phyloP scores from a whole-genome alignment of 768 basidiomycete species.

The Mycena leptocephala region DNA sequence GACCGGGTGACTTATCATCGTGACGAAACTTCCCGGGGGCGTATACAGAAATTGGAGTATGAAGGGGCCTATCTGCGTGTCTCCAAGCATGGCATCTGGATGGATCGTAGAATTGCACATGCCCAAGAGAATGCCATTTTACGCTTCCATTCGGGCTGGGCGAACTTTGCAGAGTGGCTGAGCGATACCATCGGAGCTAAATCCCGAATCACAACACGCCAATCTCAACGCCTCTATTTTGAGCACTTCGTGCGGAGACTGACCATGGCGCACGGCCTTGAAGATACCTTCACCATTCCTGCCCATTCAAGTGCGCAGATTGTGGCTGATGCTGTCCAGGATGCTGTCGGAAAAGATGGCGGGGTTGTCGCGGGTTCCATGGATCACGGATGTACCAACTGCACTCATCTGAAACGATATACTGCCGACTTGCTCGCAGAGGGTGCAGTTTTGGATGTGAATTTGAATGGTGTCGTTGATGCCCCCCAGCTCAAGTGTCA shows the following conservation, averaged over 20 bases:
- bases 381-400: no score
- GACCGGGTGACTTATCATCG: slow-evolving; percentile 35
- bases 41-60: slow-evolving; percentile 29
- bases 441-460: no score
- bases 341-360: slow-evolving; percentile 36
- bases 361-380: slow-evolving; percentile 12
- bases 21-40: not conserved
- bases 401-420: no score
- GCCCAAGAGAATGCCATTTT: slow-evolving; percentile 43
- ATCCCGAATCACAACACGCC: slow-evolving; percentile 31
- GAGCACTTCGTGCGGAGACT: slow-evolving; percentile 41
- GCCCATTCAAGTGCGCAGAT: slow-evolving; percentile 32
- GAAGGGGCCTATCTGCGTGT: slow-evolving; percentile 42
- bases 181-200: slow-evolving; percentile 32
- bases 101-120: slow-evolving; percentile 39
- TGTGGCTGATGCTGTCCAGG: slow-evolving; percentile 23
- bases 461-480: no score
- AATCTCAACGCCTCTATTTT: no score
- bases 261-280: slow-evolving; percentile 29
- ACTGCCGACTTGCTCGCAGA: no score
- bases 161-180: slow-evolving; percentile 44
- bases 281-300: slow-evolving; percentile 27
- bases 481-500: no score
- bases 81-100: slow-evolving; percentile 45
- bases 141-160: slow-evolving; percentile 44